Evolutionary conservation across 2,329 filamentous ascomycete species (phyloP), one percentile per base, ranked within the genome.

Genomic region (Dothidotthia symphoricarpi): DNA sequence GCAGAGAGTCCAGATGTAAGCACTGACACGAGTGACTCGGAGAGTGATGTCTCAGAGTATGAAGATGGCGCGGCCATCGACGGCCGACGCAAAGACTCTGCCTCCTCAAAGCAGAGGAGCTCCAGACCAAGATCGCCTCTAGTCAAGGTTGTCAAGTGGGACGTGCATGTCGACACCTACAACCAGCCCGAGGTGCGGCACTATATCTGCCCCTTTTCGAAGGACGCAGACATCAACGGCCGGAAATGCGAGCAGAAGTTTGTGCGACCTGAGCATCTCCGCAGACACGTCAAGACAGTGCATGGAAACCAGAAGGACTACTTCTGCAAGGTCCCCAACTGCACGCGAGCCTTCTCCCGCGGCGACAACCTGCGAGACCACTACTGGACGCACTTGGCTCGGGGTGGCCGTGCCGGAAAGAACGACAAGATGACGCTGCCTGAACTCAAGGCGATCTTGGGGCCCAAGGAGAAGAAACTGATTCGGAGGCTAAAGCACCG

Each of bases 281-380:
- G 53, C 19, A 47, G 55, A n/a, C 55, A 58, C n/a, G 15, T 45
- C 24, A 49, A 34, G 11, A 53, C 49, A 4, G 54, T 56, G 8
- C 55, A 58, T 26, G 19, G 24, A 6, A 16, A 12, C 5, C 10
- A 24, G 0, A 45, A 34, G 16, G n/a, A 32, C 2, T 44, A 41
- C 6, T 2, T 4, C 1, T 58, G 55, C 28, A 47, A 48, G 22
- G 32, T 58, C 3, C 41, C 46, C 6, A 12, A 13, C 3, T 59
- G 55, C 28, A 10, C 6, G 3, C 43, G 25, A 16, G 15, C 14
- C 2, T 59, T 59, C 25, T 45, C 43, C 1, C 50, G 55, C n/a
- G 46, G 49, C 2, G 55, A 59, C 30, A 59, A 59, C 31, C 27
- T 54, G 8, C 46, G 51, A 0, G 48, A 55, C 12, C 55, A 59